Evolutionary conservation across 1,139 yeast species (phyloP).

Genomic region (Yamadazyma songkhlaensis): DNA sequence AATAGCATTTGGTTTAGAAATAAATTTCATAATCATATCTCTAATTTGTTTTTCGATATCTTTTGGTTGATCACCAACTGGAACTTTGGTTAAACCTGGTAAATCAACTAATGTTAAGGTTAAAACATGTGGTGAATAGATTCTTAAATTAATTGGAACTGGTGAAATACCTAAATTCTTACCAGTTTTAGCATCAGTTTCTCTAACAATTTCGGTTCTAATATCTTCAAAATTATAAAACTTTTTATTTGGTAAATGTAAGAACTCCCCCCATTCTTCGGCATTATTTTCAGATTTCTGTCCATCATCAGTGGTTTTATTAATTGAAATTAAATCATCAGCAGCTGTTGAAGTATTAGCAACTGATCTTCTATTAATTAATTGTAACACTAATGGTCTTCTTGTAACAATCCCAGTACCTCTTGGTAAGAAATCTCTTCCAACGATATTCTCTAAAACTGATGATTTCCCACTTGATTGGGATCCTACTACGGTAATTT

Average conservation of each 20-base stretch:
- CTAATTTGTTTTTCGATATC: slow-evolving; percentile 94
- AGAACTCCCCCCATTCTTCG: slow-evolving; percentile 98
- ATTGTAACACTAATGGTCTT: slow-evolving; percentile 83
- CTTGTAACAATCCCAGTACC: slow-evolving; percentile 96
- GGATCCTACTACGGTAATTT: slow-evolving; percentile 94
- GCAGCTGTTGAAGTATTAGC: slow-evolving; percentile 12
- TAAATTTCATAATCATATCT: slow-evolving; percentile 91
- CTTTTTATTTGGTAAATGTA: slow-evolving; percentile 87
- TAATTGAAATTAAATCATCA: slow-evolving; percentile 31
- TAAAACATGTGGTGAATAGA: slow-evolving; percentile 93
- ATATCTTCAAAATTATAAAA: slow-evolving; percentile 89
- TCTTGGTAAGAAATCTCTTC: slow-evolving; percentile 91
- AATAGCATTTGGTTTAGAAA: slow-evolving; percentile 94
- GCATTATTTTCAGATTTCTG: slow-evolving; percentile 67
- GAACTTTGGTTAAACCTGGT: slow-evolving; percentile 97
- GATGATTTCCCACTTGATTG: slow-evolving; percentile 95
- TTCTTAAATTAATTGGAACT: slow-evolving; percentile 88
- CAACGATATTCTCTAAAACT: slow-evolving; percentile 90
- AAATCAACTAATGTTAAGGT: slow-evolving; percentile 94
- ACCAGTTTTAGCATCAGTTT: slow-evolving; percentile 94
- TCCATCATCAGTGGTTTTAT: slow-evolving; percentile 40
- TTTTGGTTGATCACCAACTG: slow-evolving; percentile 99
- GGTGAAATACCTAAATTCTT: slow-evolving; percentile 89
- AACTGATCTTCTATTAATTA: slow-evolving; percentile 62
- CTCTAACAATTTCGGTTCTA: slow-evolving; percentile 85